Base-by-base conservation (phyloP, 495 filamentous ascomycete genomes). In the Parathielavia hyrcaniae region DNA sequence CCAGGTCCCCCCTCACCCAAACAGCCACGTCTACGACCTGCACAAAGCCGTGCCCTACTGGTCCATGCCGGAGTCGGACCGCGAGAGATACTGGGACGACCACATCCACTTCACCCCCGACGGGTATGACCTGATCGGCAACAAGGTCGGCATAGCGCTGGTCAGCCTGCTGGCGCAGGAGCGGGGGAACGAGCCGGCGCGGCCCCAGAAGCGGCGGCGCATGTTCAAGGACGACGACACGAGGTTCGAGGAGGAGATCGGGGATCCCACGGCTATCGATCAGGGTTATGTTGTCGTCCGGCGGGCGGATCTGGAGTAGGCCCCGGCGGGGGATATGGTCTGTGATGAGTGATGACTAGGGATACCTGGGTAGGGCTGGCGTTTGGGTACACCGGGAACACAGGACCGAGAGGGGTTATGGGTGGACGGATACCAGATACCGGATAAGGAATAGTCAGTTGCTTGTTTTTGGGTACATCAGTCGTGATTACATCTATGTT, bases 71-170 rank as follows among this genome's bases (percentile, higher is more conserved):
- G 61, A 70, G 10, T 52, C 68, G 7, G 76, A 79, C 56, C 64
- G 74, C 17, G 51, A 72, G 5, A 67, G 67, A 40, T 77, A 82
- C 52, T 85, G 82, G 78, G 78, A 83, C 61, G 84, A 87, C 72
- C 78, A 76, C 16, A 55, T 86, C 23, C 84, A 87, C 69, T 72
- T 86, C 45, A 83, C 77, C 8, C 65, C 75, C 4, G 71, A 66
- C 22, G 84, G 84, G 13, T 86, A 87, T 70, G 73, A 81, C 53
- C 54, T 77, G 46, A 79, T 87, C 59, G 84, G 84, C 0, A 63
- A 77, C 50, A 70, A 74, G 50, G 73, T 85, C 46, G 81, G 73
- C 45, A 69, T 73, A 32, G 70, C 67, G 43, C 59, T 84, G 6
- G 68, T 79, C 47, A 67, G 67, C 10, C 58, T 80, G 7, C 55